Conservation (phyloP, 768 basidiomycete genomes). For the Lyophyllum atratum region DNA sequence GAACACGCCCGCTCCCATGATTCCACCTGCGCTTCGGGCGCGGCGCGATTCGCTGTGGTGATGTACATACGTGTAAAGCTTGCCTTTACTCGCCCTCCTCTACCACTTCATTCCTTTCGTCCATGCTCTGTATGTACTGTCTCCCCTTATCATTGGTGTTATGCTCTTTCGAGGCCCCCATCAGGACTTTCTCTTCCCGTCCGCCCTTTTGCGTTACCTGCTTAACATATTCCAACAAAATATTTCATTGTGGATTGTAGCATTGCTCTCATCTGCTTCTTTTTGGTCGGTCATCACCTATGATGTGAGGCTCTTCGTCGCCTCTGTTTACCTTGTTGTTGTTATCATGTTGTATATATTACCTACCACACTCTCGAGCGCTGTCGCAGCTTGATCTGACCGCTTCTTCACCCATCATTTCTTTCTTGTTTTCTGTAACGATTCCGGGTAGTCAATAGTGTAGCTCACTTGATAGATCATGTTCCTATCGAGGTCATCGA, state of each 20-base stretch:
- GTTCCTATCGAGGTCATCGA: conserved; percentile 1
- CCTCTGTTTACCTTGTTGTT: conserved; percentile 6
- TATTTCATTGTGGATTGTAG: conserved; percentile 14
- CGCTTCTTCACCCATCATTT: not conserved
- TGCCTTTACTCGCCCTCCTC: conserved; percentile 1
- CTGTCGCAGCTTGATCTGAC: not conserved
- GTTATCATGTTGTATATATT: conserved; percentile 19
- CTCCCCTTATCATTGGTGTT: not conserved
- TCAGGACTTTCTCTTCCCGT: conserved; percentile 5
- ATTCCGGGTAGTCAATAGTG: conserved; percentile 9
- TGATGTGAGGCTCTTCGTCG: conserved; percentile 6
- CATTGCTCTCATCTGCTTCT: conserved; percentile 13
- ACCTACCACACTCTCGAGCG: not conserved
- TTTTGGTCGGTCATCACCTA: conserved; percentile 11
- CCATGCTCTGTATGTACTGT: conserved; percentile 14
- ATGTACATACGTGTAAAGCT: not conserved
- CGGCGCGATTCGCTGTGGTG: conserved; percentile 19
- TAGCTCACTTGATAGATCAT: conserved; percentile 7
- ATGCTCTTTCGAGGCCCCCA: conserved; percentile 6
- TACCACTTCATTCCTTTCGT: not conserved
- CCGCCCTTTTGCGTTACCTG: conserved; percentile 5
- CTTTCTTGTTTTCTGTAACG: conserved; percentile 11
- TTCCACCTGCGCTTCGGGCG: conserved; percentile 3
- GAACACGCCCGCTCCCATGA: conserved; percentile 3
- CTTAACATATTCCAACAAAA: conserved; percentile 9